These are phyloP conservation scores for Epichloe hybrida DNA, from an alignment of 2,329 filamentous ascomycete species.

Conservation along the genomic window DNA sequence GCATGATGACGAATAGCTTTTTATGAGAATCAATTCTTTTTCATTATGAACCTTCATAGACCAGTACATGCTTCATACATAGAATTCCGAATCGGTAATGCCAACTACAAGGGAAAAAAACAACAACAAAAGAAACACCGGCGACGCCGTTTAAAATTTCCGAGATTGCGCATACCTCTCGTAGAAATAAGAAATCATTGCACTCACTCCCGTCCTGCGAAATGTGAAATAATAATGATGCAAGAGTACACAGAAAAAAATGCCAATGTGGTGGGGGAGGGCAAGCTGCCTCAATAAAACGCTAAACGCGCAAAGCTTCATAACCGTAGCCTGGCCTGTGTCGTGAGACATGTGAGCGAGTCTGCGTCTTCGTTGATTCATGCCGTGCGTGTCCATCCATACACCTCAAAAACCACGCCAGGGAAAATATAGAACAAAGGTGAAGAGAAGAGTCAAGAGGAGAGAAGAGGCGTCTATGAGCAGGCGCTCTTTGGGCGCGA, in stretches of 20 bases:
- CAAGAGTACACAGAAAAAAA: neutral
- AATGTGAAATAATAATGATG: neutral
- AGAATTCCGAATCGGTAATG: neutral
- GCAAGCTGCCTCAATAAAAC: neutral
- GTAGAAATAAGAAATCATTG: neutral
- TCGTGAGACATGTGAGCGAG: neutral
- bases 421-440: neutral
- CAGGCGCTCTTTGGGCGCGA: constrained; percentile 46
- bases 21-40: no score
- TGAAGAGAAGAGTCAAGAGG: neutral
- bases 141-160: neutral
- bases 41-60: neutral
- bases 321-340: neutral
- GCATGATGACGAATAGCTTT: no score
- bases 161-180: neutral
- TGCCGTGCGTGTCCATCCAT: neutral
- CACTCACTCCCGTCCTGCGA: neutral
- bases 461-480: constrained; percentile 2
- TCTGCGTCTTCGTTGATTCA: constrained; percentile 1
- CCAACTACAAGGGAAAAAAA: neutral
- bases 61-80: constrained; percentile 3
- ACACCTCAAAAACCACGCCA: neutral
- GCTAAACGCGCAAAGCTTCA: neutral
- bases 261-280: neutral
- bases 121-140: constrained; percentile 1